phyloP scores from a whole-genome alignment of 2,329 filamentous ascomycete genomes.

The Paraphaeosphaeria sporulosa region DNA sequence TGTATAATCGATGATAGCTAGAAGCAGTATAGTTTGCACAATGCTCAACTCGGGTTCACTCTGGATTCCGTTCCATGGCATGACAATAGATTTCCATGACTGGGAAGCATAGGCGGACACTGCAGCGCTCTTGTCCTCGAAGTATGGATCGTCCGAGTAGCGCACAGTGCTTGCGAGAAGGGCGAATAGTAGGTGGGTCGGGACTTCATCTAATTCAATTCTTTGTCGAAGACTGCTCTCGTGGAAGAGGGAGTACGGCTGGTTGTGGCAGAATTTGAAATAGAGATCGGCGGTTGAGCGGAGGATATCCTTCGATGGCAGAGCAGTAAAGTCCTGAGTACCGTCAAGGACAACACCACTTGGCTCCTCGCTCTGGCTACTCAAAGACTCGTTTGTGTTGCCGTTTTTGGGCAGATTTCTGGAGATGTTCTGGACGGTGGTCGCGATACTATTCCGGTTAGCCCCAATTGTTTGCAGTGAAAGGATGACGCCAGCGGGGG shows the following conservation, averaged over 20 bases:
- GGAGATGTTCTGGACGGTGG: too few relatives aligned
- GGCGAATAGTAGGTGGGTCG: background rate
- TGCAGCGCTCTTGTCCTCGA: background rate
- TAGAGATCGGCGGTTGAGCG: background rate
- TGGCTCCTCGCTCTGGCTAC: too few relatives aligned
- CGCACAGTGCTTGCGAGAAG: too few relatives aligned
- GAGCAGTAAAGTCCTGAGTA: too few relatives aligned
- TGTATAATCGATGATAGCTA: background rate
- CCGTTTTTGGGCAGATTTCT: too few relatives aligned
- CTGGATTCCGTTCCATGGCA: background rate
- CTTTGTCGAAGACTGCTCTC: background rate
- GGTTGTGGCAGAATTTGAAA: background rate
- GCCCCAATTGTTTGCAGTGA: too few relatives aligned
- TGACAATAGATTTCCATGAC: conserved; percentile 6
- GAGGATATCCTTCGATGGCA: background rate
- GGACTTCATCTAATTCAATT: background rate
- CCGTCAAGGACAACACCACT: too few relatives aligned
- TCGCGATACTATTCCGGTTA: too few relatives aligned
- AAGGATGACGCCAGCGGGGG: too few relatives aligned
- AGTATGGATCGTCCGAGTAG: too few relatives aligned
- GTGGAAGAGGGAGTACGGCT: conserved; percentile 1
- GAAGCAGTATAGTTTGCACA: background rate
- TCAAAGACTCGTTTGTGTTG: too few relatives aligned
- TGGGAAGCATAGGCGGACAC: background rate
- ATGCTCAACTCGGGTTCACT: background rate